phyloP scores from a whole-genome alignment of 2,329 filamentous ascomycete genomes.

The Albifimbria verrucaria region DNA sequence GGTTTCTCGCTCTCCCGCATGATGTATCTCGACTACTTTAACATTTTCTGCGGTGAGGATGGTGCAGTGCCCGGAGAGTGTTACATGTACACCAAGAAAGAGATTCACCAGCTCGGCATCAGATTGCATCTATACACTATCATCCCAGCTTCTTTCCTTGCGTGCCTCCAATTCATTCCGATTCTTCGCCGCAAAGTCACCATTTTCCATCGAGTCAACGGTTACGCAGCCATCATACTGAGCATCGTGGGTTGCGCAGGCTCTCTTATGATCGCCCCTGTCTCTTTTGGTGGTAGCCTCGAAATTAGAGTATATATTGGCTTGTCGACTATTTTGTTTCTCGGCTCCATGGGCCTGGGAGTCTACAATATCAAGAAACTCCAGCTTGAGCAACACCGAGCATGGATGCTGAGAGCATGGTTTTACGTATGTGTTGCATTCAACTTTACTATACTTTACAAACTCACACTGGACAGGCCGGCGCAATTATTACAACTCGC shows the following conservation, averaged over 20 bases:
- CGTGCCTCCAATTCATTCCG: constrained; percentile 45
- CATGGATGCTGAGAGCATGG: constrained; percentile 59
- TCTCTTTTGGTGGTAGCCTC: constrained; percentile 49
- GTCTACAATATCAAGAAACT: constrained; percentile 54
- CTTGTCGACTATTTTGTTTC: constrained; percentile 39
- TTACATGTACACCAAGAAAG: constrained; percentile 23
- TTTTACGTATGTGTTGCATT: constrained; percentile 37
- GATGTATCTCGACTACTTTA: constrained; percentile 43
- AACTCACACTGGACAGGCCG: no score
- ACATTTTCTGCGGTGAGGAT: constrained; percentile 20
- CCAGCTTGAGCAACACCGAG: constrained; percentile 59
- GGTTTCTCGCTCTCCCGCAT: constrained; percentile 45
- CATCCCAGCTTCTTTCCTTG: constrained; percentile 39
- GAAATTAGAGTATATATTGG: constrained; percentile 41
- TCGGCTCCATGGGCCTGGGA: constrained; percentile 39
- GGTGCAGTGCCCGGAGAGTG: constrained; percentile 34
- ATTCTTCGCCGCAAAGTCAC: constrained; percentile 41
- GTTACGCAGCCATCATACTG: constrained; percentile 49
- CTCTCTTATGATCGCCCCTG: constrained; percentile 47
- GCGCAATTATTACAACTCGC: constrained; percentile 22
- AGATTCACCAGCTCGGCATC: constrained; percentile 31
- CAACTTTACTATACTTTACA: no score
- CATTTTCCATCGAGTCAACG: constrained; percentile 55
- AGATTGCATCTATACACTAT: constrained; percentile 39
- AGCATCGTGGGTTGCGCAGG: constrained; percentile 40